These are phyloP conservation scores for Peronospora farinosa DNA, from an alignment of 352 stramenopile species.

Conservation along the genomic window DNA sequence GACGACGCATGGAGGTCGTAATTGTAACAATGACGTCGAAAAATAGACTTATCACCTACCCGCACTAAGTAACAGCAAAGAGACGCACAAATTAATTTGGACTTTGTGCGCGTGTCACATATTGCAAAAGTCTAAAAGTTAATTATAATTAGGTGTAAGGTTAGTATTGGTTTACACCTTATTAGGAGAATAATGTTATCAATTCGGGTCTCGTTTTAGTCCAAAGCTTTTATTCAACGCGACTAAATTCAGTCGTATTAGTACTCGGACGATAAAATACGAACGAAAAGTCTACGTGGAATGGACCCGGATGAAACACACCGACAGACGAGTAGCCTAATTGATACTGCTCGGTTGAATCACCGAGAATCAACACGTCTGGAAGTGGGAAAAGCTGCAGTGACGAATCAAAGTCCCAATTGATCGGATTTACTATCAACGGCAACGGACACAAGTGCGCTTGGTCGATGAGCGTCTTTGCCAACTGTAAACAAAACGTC, in stretches of 20 bases:
- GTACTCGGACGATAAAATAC: constrained; percentile 80
- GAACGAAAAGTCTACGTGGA: constrained; percentile 83
- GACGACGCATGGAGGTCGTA: constrained; percentile 28
- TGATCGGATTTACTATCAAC: constrained; percentile 85
- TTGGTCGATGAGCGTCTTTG: constrained; percentile 89
- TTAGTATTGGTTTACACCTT: no score
- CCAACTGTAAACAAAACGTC: constrained; percentile 36
- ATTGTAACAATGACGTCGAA: background rate
- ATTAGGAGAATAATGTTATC: no score
- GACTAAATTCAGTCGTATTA: constrained; percentile 80
- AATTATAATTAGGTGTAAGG: no score
- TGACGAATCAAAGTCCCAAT: constrained; percentile 90
- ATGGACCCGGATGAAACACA: constrained; percentile 74
- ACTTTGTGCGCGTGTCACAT: no score
- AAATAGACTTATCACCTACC: no score
- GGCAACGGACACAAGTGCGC: constrained; percentile 89
- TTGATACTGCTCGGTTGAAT: constrained; percentile 80
- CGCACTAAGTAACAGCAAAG: no score
- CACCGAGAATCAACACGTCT: constrained; percentile 81
- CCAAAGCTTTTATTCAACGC: constrained; percentile 47
- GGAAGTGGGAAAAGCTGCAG: constrained; percentile 90
- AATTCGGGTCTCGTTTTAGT: background rate
- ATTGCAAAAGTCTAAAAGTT: no score
- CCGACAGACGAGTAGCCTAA: constrained; percentile 75
- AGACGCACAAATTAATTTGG: no score